Conservation (phyloP, 139 green algal species). For the Monoraphidium neglectum region DNA sequence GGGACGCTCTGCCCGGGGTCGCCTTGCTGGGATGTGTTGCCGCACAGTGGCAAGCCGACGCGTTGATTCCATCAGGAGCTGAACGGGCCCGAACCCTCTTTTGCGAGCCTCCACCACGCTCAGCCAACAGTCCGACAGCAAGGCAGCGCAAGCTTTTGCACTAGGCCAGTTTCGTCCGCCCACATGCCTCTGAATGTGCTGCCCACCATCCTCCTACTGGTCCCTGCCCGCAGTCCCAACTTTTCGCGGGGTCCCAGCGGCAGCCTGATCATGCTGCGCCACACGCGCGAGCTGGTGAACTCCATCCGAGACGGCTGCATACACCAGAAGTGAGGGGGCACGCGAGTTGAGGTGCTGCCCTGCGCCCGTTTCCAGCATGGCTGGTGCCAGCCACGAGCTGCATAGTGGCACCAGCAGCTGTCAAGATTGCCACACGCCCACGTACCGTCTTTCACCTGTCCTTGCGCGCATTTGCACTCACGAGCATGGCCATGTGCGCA, state of each 20-base stretch:
- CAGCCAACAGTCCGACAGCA: neutral
- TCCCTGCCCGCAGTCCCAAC: conserved; percentile 9
- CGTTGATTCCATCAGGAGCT: neutral
- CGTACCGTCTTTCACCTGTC: too few relatives aligned
- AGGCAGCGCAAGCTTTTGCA: too few relatives aligned
- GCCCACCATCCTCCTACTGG: neutral
- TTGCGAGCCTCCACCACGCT: neutral
- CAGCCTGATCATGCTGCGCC: neutral
- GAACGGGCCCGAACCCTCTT: neutral
- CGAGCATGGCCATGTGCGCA: neutral
- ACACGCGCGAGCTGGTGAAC: conserved; percentile 4
- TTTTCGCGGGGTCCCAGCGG: neutral
- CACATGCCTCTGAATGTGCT: too few relatives aligned
- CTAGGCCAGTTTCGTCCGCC: too few relatives aligned
- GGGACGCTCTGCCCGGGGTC: neutral
- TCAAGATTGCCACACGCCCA: too few relatives aligned
- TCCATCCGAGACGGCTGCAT: conserved; percentile 1
- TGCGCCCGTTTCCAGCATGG: too few relatives aligned
- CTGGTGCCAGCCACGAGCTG: too few relatives aligned
- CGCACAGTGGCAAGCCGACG: neutral
- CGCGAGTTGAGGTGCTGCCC: too few relatives aligned
- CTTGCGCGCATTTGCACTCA: neutral
- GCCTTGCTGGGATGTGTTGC: neutral
- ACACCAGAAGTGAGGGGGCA: too few relatives aligned
- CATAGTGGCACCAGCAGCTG: too few relatives aligned